Evolutionary conservation across 2,329 filamentous ascomycete species (phyloP).

Genomic region (Apiospora marii): DNA sequence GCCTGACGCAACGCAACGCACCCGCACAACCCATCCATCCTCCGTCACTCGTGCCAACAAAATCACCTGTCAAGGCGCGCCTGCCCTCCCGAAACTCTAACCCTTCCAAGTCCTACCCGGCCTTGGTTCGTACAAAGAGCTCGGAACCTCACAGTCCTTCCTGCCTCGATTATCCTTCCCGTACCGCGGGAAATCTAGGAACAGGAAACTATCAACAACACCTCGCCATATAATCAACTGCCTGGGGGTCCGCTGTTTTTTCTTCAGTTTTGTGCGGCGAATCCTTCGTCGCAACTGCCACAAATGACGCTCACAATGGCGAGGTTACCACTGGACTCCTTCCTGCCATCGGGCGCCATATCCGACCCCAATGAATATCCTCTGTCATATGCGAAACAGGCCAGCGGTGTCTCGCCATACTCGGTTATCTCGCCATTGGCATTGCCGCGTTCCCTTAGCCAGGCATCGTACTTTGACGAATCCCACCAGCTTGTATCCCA

Average conservation of each 20-base stretch:
- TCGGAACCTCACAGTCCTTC: conserved; percentile 2
- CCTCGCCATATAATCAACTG: not conserved
- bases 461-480: conserved; percentile 48
- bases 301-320: conserved; percentile 48
- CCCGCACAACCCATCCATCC: not conserved
- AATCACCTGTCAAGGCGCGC: conserved; percentile 19
- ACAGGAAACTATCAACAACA: not conserved
- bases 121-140: not conserved
- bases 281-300: conserved; percentile 14
- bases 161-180: conserved; percentile 12
- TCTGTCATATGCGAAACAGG: conserved; percentile 34
- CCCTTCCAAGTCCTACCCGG: not conserved
- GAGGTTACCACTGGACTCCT: conserved; percentile 51
- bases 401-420: conserved; percentile 26
- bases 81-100: conserved; percentile 2
- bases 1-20: not conserved
- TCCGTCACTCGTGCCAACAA: conserved; percentile 9
- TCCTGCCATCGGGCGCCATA: conserved; percentile 49
- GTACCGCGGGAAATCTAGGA: not conserved
- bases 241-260: not conserved
- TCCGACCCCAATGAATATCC: conserved; percentile 44
- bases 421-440: conserved; percentile 51
- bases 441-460: conserved; percentile 45
- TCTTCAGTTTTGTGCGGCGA: not conserved
- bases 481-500: conserved; percentile 31